These are phyloP conservation scores for Russula sp. DNA, from an alignment of 768 basidiomycete genomes.

Conservation along the genomic window DNA sequence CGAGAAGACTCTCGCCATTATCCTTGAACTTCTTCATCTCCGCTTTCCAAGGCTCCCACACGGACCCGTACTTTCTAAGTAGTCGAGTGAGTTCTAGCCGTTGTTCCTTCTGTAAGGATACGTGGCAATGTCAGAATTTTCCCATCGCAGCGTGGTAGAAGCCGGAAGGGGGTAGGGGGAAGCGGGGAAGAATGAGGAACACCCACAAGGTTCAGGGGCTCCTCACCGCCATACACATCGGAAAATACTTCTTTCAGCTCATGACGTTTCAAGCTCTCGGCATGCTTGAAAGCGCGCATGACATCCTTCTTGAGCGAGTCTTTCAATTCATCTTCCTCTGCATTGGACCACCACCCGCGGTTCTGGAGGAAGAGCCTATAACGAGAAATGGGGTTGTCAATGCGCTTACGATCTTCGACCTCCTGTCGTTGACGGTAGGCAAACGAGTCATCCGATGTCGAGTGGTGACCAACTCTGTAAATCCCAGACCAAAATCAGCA, in stretches of 20 bases:
- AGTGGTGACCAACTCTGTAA: slow-evolving; percentile 84
- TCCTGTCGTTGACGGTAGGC: slow-evolving; percentile 88
- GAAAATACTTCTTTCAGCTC: slow-evolving; percentile 80
- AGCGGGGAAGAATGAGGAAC: slow-evolving; percentile 12
- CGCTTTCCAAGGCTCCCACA: slow-evolving; percentile 81
- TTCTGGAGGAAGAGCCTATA: slow-evolving; percentile 85
- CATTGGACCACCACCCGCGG: slow-evolving; percentile 77
- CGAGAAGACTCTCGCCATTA: slow-evolving; percentile 47
- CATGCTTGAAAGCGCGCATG: slow-evolving; percentile 71
- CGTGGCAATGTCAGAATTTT: slow-evolving; percentile 18
- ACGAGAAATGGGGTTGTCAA: slow-evolving; percentile 84
- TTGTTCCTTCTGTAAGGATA: slow-evolving; percentile 65
- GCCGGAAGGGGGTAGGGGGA: not conserved
- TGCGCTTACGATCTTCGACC: slow-evolving; percentile 86
- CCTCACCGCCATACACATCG: slow-evolving; percentile 83
- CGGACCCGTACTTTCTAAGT: slow-evolving; percentile 80
- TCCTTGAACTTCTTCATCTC: slow-evolving; percentile 77
- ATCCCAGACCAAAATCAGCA: slow-evolving; percentile 8
- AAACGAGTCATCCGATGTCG: slow-evolving; percentile 93
- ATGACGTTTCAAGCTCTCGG: slow-evolving; percentile 64
- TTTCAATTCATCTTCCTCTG: slow-evolving; percentile 71
- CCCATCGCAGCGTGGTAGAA: slow-evolving; percentile 3
- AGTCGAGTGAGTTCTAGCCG: slow-evolving; percentile 70
- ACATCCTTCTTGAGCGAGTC: slow-evolving; percentile 67
- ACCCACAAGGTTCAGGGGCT: slow-evolving; percentile 82